A percentile compares a stretch with the other conserved stretches of the same genome.
Evolutionary conservation across 768 basidiomycete genomes (phyloP).

Genomic region (Cubamyces sp.): DNA sequence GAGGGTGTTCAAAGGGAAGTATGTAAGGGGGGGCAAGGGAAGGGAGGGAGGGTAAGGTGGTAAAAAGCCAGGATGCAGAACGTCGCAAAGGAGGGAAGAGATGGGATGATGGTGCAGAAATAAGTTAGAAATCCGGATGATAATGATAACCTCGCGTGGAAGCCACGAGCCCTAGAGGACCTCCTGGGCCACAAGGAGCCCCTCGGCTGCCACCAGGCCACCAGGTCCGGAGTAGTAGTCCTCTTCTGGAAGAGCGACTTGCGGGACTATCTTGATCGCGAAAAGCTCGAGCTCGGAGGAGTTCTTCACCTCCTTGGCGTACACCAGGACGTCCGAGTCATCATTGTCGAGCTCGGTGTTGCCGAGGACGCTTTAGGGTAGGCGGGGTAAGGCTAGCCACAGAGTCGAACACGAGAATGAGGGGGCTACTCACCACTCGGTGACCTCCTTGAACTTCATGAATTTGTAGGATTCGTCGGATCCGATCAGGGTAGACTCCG

Average conservation of each 20-base stretch:
- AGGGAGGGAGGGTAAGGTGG: not conserved
- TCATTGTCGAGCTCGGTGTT: not conserved
- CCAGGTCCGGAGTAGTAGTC: constrained; percentile 8
- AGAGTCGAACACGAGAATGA: too few relatives aligned
- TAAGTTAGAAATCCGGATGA: not conserved
- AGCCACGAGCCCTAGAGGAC: not conserved
- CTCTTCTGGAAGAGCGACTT: not conserved
- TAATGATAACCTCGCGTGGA: constrained; percentile 1
- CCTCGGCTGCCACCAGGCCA: not conserved
- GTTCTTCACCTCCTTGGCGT: not conserved
- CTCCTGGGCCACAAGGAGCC: not conserved
- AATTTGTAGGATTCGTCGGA: not conserved
- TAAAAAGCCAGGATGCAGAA: not conserved
- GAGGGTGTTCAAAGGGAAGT: too few relatives aligned
- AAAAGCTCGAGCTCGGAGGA: constrained; percentile 5
- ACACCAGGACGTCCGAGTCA: not conserved
- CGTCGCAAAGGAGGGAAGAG: not conserved
- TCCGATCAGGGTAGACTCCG: constrained; percentile 3
- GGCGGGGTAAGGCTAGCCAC: not conserved
- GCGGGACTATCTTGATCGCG: constrained; percentile 9
- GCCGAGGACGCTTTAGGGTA: not conserved
- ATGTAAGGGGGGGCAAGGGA: not conserved
- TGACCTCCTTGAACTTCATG: too few relatives aligned
- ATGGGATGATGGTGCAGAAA: not conserved
- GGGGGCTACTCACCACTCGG: not conserved